Percentiles rank a stretch among this genome's conserved stretches.
Conservation (phyloP, 1,139 yeast species). For the Pichia sp. region DNA sequence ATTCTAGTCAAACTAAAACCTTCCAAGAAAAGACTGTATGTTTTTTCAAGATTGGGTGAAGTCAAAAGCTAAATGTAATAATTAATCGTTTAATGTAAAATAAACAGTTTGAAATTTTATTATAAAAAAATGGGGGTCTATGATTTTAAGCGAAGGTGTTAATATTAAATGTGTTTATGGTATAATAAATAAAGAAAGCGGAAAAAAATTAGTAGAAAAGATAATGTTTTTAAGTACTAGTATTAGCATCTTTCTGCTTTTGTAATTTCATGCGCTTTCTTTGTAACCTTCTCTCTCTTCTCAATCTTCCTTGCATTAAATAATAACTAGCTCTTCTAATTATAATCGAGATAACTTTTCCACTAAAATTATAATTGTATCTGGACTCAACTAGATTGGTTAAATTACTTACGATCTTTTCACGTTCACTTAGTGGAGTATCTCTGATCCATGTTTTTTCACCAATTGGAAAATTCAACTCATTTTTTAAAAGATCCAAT, state of each 20-base stretch:
- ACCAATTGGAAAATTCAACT: constrained; percentile 63
- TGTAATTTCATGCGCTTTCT: constrained; percentile 3
- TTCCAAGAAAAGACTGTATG: no score
- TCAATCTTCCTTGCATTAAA: constrained; percentile 69
- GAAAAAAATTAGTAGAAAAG: no score
- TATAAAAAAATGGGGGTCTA: no score
- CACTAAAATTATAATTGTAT: constrained; percentile 44
- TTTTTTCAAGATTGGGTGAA: no score
- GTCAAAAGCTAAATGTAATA: no score
- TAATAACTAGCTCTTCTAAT: constrained; percentile 74
- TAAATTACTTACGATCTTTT: constrained; percentile 40
- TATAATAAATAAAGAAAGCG: no score
- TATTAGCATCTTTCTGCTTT: not conserved
- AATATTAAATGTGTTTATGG: no score
- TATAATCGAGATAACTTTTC: constrained; percentile 53
- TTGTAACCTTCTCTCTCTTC: constrained; percentile 52
- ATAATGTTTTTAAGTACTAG: not conserved
- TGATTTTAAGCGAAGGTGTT: no score
- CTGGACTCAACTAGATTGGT: constrained; percentile 36
- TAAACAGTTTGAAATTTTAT: no score
- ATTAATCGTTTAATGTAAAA: no score
- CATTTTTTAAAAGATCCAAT: constrained; percentile 45
- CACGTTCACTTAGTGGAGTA: constrained; percentile 47
- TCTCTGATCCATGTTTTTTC: constrained; percentile 77
- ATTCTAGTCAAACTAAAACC: no score